Evolutionary conservation across 768 basidiomycete species (phyloP).

Genomic region (Lactarius akahatsu): DNA sequence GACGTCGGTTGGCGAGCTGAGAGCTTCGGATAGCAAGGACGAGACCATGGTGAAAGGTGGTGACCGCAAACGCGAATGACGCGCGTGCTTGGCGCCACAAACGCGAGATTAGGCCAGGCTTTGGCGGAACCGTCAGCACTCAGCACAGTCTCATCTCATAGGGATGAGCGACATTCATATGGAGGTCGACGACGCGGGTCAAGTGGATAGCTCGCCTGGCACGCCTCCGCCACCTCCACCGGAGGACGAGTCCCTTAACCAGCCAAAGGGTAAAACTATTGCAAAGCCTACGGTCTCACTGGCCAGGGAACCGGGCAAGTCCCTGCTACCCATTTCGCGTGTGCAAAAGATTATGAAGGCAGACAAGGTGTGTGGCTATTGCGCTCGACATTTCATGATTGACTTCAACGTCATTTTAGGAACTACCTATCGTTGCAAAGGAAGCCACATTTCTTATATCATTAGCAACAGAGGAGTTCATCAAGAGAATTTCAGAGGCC

Average conservation of each 20-base stretch:
- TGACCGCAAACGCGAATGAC: not conserved
- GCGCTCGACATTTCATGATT: not conserved
- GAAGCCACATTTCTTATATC: constrained; percentile 81
- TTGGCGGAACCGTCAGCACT: not conserved
- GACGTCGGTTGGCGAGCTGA: constrained; percentile 24
- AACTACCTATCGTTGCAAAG: constrained; percentile 69
- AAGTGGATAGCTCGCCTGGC: not conserved
- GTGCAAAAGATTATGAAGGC: constrained; percentile 86
- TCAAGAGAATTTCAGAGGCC: constrained; percentile 69
- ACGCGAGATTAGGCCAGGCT: not conserved
- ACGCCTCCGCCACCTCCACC: constrained; percentile 5
- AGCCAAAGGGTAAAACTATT: constrained; percentile 22
- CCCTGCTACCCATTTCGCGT: constrained; percentile 69
- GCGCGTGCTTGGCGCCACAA: constrained; percentile 26
- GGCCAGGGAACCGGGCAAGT: constrained; percentile 56
- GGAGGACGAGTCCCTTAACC: constrained; percentile 2
- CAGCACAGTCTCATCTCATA: not conserved
- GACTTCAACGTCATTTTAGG: constrained; percentile 43
- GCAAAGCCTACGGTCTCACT: constrained; percentile 26
- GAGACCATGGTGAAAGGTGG: constrained; percentile 22
- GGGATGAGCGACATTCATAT: constrained; percentile 19
- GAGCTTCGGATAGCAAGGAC: constrained; percentile 27
- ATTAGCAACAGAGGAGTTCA: constrained; percentile 86
- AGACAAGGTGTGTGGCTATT: constrained; percentile 57
- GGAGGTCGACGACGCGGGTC: constrained; percentile 18